Conservation (phyloP, 2,329 filamentous ascomycete species). For the Claviceps sorghi region DNA sequence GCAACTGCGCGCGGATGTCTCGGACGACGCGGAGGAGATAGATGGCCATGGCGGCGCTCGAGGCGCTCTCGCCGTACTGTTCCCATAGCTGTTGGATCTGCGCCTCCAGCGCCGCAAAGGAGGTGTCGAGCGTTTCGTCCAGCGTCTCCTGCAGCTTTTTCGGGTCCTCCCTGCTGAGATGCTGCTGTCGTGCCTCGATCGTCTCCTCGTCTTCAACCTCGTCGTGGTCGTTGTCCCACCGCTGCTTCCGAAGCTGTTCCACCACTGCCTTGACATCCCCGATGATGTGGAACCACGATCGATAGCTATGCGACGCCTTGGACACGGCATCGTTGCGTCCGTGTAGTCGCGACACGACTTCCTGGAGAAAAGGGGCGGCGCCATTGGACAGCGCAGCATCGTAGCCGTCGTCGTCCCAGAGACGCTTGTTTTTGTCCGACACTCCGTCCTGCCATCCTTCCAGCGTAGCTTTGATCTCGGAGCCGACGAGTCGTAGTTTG, state of each 20-base stretch:
- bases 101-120: slow-evolving; percentile 43
- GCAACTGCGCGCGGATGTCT: slow-evolving; percentile 55
- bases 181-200: slow-evolving; percentile 48
- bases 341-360: slow-evolving; percentile 53
- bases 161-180: slow-evolving; percentile 61
- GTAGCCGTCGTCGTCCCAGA: slow-evolving; percentile 55
- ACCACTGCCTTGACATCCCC: slow-evolving; percentile 49
- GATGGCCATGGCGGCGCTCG: slow-evolving; percentile 39
- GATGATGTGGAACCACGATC: slow-evolving; percentile 61
- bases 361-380: slow-evolving; percentile 52
- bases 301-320: slow-evolving; percentile 47
- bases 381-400: slow-evolving; percentile 52
- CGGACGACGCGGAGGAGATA: slow-evolving; percentile 62
- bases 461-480: slow-evolving; percentile 47
- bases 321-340: slow-evolving; percentile 57
- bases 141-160: slow-evolving; percentile 45
- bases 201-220: slow-evolving; percentile 61
- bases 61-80: slow-evolving; percentile 27
- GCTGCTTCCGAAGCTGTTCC: slow-evolving; percentile 48
- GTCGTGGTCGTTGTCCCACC: slow-evolving; percentile 63
- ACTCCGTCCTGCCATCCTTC: slow-evolving; percentile 42
- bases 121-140: slow-evolving; percentile 36
- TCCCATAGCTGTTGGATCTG: slow-evolving; percentile 38
- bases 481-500: slow-evolving; percentile 50
- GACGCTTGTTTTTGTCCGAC: slow-evolving; percentile 33